phyloP scores from a whole-genome alignment of 805 yeast genomes.

The Yamadazyma akitaensis region DNA sequence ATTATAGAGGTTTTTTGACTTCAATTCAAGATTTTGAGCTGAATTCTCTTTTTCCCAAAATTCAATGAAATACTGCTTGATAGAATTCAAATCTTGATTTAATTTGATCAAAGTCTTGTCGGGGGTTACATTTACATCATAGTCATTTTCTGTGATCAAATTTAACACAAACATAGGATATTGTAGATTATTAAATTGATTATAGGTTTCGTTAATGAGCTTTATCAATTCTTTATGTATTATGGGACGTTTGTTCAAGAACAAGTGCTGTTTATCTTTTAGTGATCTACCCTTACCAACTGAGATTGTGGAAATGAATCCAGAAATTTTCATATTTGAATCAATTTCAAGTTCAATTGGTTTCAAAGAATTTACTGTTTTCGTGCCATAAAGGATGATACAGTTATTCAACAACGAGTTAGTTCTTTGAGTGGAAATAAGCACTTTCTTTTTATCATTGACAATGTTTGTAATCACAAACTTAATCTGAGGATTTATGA shows the following conservation, averaged over 20 bases:
- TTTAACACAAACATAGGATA: slow-evolving; percentile 68
- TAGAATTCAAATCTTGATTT: slow-evolving; percentile 44
- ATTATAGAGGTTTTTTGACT: not conserved
- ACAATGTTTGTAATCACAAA: slow-evolving; percentile 52
- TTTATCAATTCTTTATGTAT: slow-evolving; percentile 51
- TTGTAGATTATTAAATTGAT: slow-evolving; percentile 67
- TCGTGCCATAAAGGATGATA: slow-evolving; percentile 66
- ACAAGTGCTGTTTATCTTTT: slow-evolving; percentile 72
- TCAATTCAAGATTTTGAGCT: slow-evolving; percentile 4
- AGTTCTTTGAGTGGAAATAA: slow-evolving; percentile 58
- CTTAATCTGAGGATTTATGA: slow-evolving; percentile 56
- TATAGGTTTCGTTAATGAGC: slow-evolving; percentile 70
- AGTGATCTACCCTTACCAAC: slow-evolving; percentile 68
- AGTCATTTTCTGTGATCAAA: slow-evolving; percentile 48
- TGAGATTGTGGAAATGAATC: slow-evolving; percentile 71
- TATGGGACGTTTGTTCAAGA: slow-evolving; percentile 75
- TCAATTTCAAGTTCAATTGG: slow-evolving; percentile 40
- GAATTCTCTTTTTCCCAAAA: slow-evolving; percentile 43
- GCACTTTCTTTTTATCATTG: slow-evolving; percentile 42
- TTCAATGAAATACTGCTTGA: slow-evolving; percentile 48
- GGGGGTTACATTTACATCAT: slow-evolving; percentile 91
- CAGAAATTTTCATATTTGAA: slow-evolving; percentile 41
- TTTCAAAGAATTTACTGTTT: slow-evolving; percentile 55
- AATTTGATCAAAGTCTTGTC: slow-evolving; percentile 67
- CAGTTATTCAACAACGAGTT: slow-evolving; percentile 47